Conservation (phyloP, 2,329 filamentous ascomycete species). For the Lachnellula arida region DNA sequence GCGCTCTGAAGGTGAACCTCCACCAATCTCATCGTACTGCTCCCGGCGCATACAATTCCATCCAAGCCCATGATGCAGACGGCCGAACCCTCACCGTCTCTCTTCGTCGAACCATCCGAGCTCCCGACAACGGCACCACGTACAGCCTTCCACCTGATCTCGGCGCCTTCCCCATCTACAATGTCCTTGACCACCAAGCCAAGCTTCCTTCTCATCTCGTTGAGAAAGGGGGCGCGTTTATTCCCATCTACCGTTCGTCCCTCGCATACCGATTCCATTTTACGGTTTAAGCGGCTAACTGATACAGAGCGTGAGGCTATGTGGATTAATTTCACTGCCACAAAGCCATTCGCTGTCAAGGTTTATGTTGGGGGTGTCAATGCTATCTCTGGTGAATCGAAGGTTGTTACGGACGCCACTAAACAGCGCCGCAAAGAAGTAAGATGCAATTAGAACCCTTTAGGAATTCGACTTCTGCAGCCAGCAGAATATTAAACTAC, state of each 20-base stretch:
- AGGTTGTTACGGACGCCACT: conserved; percentile 21
- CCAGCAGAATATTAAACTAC: too few species aligned
- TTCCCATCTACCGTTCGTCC: conserved; percentile 39
- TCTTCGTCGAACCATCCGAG: conserved; percentile 40
- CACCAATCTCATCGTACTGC: not conserved
- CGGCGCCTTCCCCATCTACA: conserved; percentile 38
- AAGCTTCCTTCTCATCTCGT: conserved; percentile 34
- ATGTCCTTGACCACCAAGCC: conserved; percentile 30
- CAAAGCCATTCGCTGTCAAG: conserved; percentile 34
- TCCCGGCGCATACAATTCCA: not conserved
- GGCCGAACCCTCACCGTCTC: conserved; percentile 29
- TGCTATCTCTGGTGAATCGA: conserved; percentile 34
- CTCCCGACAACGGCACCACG: conserved; percentile 36
- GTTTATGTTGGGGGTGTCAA: conserved; percentile 39
- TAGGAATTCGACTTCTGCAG: too few species aligned
- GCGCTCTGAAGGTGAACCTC: not conserved
- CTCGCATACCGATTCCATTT: conserved; percentile 35
- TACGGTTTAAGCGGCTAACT: conserved; percentile 22
- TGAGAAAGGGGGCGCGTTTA: conserved; percentile 40
- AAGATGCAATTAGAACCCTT: not conserved
- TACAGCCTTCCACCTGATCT: conserved; percentile 35
- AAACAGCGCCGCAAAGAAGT: conserved; percentile 4
- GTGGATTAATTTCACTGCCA: conserved; percentile 36
- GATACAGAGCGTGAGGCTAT: conserved; percentile 37
- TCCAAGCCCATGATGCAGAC: not conserved